phyloP scores from a whole-genome alignment of 176 grass and related monocot genomes.

The Echinochloa phyllopogon region DNA sequence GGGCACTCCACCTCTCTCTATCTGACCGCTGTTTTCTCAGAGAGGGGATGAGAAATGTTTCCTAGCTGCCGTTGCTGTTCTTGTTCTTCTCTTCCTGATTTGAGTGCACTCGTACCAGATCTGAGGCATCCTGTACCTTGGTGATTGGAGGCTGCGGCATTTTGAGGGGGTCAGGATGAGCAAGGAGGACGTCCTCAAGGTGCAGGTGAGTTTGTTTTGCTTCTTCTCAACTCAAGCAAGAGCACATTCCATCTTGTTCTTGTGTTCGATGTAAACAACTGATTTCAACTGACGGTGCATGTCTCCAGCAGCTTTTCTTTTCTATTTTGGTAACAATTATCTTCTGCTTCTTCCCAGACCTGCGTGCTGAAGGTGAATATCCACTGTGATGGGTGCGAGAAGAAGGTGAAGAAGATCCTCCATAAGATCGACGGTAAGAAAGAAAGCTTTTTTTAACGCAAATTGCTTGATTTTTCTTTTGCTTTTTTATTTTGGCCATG shows the following conservation, averaged over 20 bases:
- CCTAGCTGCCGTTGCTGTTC: neutral
- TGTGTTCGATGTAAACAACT: slow-evolving; percentile 10
- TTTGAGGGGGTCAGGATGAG: slow-evolving; percentile 60
- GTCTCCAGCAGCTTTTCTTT: neutral
- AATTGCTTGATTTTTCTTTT: neutral
- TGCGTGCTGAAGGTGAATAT: slow-evolving; percentile 88
- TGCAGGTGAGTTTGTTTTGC: slow-evolving; percentile 60
- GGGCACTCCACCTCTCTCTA: neutral
- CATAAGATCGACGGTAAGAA: slow-evolving; percentile 81
- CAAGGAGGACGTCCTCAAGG: slow-evolving; percentile 74
- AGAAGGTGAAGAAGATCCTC: slow-evolving; percentile 97
- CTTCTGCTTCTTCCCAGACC: slow-evolving; percentile 53
- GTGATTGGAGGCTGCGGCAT: neutral
- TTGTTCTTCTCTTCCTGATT: slow-evolving; percentile 48
- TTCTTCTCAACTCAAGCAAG: slow-evolving; percentile 23
- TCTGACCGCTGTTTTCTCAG: neutral
- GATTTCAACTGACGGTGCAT: neutral
- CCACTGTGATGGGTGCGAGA: slow-evolving; percentile 95
- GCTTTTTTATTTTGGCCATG: neutral
- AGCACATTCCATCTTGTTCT: neutral
- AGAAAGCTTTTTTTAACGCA: neutral
- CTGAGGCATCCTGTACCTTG: slow-evolving; percentile 29
- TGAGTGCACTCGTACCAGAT: slow-evolving; percentile 55
- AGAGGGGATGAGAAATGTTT: slow-evolving; percentile 21
- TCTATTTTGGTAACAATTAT: neutral